Base-by-base conservation (phyloP, 2,329 filamentous ascomycete species). In the Scedosporium dehoogii region DNA sequence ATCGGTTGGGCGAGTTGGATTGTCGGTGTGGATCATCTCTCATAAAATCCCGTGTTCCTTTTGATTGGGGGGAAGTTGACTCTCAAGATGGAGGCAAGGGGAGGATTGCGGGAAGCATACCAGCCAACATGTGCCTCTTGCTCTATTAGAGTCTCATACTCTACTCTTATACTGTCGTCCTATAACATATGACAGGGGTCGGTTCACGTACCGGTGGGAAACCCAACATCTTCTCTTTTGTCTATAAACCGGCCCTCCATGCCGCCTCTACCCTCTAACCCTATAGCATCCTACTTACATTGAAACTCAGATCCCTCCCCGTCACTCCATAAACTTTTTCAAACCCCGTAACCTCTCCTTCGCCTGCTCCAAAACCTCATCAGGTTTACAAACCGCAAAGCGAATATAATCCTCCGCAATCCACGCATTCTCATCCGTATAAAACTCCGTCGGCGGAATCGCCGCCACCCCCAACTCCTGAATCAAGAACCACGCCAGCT, bases 391-490 rank as follows among this genome's bases (percentile, higher is more conserved):
- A 1, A 99, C 92, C 0, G 94, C 94, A 72, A 97, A 97, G 25
- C 94, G 83, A 70, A 99, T 81, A 77, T 96, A 99, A 69, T 97
- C 89, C 79, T 97, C 90, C 0, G 90, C 94, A 68, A 97, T 85
- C 69, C 90, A 85, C 29, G 89, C 85, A 70, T 96, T 96, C 53
- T 75, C 78, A 18, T 91, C 87, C 0, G 93, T 97, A 73, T 97
- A 97, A 75, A 99, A 99, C 75, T 99, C 94, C 0, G 92, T 96
- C 0, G 94, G 94, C 18, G 94, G 94, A 65, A 99, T 97, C 7
- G 93, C 92, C 2, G 94, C 94, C 29, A 99, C 91, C 9, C 94
- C 94, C 21, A 99, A 80, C 78, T 99, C 93, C 73, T 92, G 92
- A 75, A 99, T 99, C 69, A 97, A 77, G 78, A 97, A 97, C 93